A percentile compares a stretch with the other conserved stretches of the same genome.
These are phyloP conservation scores for Nemania serpens DNA, from an alignment of 2,329 filamentous ascomycete species.

Conservation along the genomic window DNA sequence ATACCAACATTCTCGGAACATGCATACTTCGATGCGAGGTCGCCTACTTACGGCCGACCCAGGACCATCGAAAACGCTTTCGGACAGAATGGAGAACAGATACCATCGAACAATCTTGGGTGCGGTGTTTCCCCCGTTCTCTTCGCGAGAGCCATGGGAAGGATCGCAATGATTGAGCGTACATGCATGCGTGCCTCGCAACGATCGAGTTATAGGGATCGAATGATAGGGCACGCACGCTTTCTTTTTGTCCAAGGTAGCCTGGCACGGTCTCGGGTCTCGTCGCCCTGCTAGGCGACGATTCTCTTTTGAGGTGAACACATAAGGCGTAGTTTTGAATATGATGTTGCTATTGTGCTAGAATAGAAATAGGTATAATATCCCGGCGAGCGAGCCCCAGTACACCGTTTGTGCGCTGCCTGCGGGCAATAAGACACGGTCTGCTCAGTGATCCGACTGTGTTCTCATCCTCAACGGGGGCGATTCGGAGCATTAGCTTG, in stretches of 20 bases:
- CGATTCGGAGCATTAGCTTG: too few species aligned
- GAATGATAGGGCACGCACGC: conserved; percentile 54
- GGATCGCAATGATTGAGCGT: conserved; percentile 65
- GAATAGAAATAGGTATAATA: too few species aligned
- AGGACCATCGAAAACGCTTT: conserved; percentile 54
- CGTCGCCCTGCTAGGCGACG: too few species aligned
- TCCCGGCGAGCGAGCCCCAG: too few species aligned
- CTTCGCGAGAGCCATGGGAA: conserved; percentile 50
- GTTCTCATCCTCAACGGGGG: too few species aligned
- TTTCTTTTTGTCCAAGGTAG: neutral
- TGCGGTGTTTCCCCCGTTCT: conserved; percentile 58
- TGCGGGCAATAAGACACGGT: too few species aligned
- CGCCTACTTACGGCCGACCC: conserved; percentile 47
- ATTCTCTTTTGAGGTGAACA: too few species aligned
- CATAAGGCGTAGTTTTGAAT: too few species aligned
- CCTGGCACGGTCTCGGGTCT: neutral
- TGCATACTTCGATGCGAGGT: conserved; percentile 53
- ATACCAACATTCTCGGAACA: conserved; percentile 52
- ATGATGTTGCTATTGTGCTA: too few species aligned
- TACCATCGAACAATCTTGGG: conserved; percentile 61
- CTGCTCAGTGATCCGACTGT: too few species aligned
- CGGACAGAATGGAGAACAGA: conserved; percentile 58
- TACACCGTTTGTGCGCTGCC: too few species aligned
- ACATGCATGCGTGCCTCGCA: conserved; percentile 44
- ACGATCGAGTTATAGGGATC: too few species aligned